Evolutionary conservation across 2,329 filamentous ascomycete species (phyloP), one percentile per base, ranked within the genome.

Genomic region (Xylariaceae sp.): DNA sequence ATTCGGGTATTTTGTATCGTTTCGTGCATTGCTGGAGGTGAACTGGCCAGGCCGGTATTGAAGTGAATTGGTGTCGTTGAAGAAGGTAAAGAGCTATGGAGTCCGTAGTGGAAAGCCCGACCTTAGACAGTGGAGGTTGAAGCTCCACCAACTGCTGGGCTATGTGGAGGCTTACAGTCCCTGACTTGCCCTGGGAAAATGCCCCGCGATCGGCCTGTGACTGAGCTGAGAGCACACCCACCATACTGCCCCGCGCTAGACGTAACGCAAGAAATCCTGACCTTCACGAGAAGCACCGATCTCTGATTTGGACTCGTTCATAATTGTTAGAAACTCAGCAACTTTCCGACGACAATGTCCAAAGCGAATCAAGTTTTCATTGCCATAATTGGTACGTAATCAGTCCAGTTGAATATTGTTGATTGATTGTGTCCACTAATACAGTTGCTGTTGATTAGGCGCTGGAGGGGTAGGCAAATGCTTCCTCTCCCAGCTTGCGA

Each of bases 381-480:
- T 60, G 74, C 74, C 55, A 64, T 78, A 28, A 76, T 78, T 44
- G 59, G 57, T 61, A 51, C 38, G 51, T 35, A 35, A 37, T 13
- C 13, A n/a, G 22, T 26, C 22, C 22, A 6, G 22, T 6, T 11
- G 22, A 26, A 11, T 6, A 41, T 17, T 24, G n/a, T 37, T 8
- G 9, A 18, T 32, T n/a, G 30, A n/a, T n/a, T 4, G 8, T 9
- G 15, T 32, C 13, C 8, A 32, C 44, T 51, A 24, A 49, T 36
- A 17, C 34, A 26, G 16, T 30, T 48, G 28, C 45, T 41, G 18
- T 15, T 42, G 12, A 54, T 50, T 59, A 94, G 90, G 93, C 60
- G 87, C 86, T 56, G 93, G 93, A 54, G 91, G 91, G 51, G 93
- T 97, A 48, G 93, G 93, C 59, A 90, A 90, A 67, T 81, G 81